These are phyloP conservation scores for Nakazawaea populi DNA, from an alignment of 805 yeast genomes.

Conservation along the genomic window DNA sequence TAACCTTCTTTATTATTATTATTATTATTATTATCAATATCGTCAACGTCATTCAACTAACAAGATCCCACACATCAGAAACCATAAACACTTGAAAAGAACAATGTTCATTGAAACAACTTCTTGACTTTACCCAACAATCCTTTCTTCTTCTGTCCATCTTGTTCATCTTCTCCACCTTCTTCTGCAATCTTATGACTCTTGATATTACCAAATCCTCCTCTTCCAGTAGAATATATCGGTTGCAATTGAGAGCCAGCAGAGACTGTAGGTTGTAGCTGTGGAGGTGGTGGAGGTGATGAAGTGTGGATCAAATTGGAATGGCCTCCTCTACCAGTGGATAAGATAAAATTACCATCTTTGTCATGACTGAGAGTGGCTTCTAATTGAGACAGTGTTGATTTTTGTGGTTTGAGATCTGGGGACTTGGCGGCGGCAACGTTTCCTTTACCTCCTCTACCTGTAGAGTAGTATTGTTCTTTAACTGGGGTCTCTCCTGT, in stretches of 20 bases:
- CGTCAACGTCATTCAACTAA: too few relatives aligned
- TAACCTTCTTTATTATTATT: too few relatives aligned
- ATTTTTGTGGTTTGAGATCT: conserved; percentile 11
- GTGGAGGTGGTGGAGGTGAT: conserved; percentile 36
- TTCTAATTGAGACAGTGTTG: conserved; percentile 12
- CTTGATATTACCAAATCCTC: conserved; percentile 51
- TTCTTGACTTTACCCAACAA: conserved; percentile 6
- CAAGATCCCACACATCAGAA: background rate
- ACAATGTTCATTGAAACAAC: conserved; percentile 3
- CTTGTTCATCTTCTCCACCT: conserved; percentile 33
- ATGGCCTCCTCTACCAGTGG: conserved; percentile 57
- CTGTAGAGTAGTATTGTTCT: conserved; percentile 34
- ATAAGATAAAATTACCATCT: conserved; percentile 30
- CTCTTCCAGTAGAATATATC: conserved; percentile 11
- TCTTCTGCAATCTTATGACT: conserved; percentile 33
- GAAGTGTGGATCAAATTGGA: conserved; percentile 40
- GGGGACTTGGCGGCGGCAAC: conserved; percentile 15
- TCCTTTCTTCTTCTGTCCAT: conserved; percentile 23
- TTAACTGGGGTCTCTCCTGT: background rate
- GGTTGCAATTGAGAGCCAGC: conserved; percentile 32
- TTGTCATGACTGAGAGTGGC: conserved; percentile 23
- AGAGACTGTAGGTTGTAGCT: conserved; percentile 31
- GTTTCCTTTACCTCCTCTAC: conserved; percentile 39
- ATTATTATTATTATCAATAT: too few relatives aligned
- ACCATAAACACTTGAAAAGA: background rate